Base-by-base conservation (phyloP, 768 basidiomycete genomes). In the Jaapia argillacea region DNA sequence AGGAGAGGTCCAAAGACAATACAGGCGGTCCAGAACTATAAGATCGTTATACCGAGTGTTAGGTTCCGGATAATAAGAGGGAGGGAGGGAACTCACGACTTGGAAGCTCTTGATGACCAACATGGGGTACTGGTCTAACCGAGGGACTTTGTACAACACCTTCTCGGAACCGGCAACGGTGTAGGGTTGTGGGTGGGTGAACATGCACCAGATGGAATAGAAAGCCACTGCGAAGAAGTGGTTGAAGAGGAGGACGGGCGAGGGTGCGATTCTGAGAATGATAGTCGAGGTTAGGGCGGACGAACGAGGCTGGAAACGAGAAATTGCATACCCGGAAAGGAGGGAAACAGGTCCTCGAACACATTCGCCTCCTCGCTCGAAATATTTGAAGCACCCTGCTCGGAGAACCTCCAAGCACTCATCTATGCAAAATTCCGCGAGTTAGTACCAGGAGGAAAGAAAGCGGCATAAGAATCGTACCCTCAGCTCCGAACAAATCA, bases 151-250 rank as follows among this genome's bases (percentile, higher is more conserved):
- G 39, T 67, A 59, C 6, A 59, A 54, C 4, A 64, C 57, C 46
- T 78, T 75, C 33, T 59, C 65, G 28, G 31, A 26, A 24, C 52
- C 51, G 7, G 45, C 45, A 18, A 58, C 27, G 67, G 62, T 45
- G 64, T 57, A 53, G 6, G 63, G 58, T 10, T 62, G 65, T 36
- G 75, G 71, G 44, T 70, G 77, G 6, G 79, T 82, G 62, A 97
- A 92, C 63, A 96, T 71, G 41, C 85, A 70, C 78, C 82, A 98
- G 57, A 97, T 82, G 1, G 92, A 81, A 64, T 96, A 99, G 51
- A 99, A 75, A 0, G 96, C 96, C 50, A 99, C 96, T 22, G 75
- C 67, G 71, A 94, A 99, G 67, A 99, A 99, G 68, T 98, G 96
- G 55, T 75, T 77, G 51, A 83, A 77, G 16, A 99, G 78, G 36